Evolutionary conservation across 345 rosid species (phyloP), one percentile per base, ranked within the genome.

Genomic region (Mallotus nudiflorus): DNA sequence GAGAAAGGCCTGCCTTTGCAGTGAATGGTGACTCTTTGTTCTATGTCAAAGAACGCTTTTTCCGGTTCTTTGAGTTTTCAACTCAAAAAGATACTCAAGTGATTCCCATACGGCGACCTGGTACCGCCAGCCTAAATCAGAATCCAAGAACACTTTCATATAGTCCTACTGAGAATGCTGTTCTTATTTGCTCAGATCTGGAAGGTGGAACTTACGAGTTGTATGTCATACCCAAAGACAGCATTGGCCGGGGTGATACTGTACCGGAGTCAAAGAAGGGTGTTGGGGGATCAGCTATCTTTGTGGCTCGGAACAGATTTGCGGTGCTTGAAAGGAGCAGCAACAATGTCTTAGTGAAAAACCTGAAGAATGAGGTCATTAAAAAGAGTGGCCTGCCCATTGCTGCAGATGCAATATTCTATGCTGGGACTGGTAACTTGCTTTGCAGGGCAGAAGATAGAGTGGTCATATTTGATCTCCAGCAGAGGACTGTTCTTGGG

Each of bases 141-240:
- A 87, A 93, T 82, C 97, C 97, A 0, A 88, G 91, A 82, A 84
- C 97, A 63, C 78, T 94, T 37, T 94, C 97, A 25, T 94, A 90
- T 81, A 94, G 97, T 75, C 96, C 98, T 18, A 90, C 92, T 24
- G 96, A 94, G 81, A 87, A 91, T 75, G 96, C 93, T 45, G 91
- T 91, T 59, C 83, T 94, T 24, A 81, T 94, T 61, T 89, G 93
- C 82, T 90, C 95, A 48, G 98, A 94, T 82, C 85, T 83, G 44
- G 97, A 94, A 79, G 98, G 97, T 13, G 96, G 97, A 58, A 87
- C 95, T 46, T 91, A 91, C 63, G 98, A 94, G 85, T 68, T 94
- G 83, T 90, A 89, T 80, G 78, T 87, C 66, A 83, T 91, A 68
- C 93, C 95, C 13, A 88, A 89, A 78, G 98, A 91, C 62, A 84